Evolutionary conservation across 1,284 basidiomycete species (phyloP), one percentile per base, ranked within the genome.

Genomic region (Ustilago vetiveriae): DNA sequence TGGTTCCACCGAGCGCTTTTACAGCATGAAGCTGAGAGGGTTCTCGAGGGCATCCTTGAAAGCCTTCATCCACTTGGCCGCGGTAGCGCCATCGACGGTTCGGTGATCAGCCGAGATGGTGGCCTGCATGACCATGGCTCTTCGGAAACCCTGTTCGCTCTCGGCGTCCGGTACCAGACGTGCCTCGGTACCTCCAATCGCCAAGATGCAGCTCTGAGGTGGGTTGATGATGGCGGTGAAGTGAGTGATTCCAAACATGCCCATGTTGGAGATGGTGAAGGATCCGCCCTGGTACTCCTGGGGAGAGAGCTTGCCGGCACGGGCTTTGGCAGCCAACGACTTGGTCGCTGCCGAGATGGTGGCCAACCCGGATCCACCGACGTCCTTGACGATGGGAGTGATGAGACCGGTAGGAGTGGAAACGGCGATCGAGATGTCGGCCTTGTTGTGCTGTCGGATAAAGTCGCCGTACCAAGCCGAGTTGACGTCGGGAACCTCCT

Each of bases 151-250:
- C 87, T 93, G 94, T 80, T 94, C 92, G 39, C 56, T 63, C 77
- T 91, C 89, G 76, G 92, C 90, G 2, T 90, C 88, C 41, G 92
- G 90, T 17, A 94, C 88, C n/a, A 98, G 85, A 58, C 90, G 90
- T 23, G 91, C 86, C 82, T 89, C 87, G n/a, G 93, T 94, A 23
- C 89, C 87, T 38, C 96, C 94, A 72, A 98, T 88, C 52, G 96
- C 96, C 57, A 99, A 89, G 81, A 98, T 99, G 84, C 94, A 97
- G 64, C 92, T 92, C 84, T 98, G 96, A 32, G 96, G 96, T 17
- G 92, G 89, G 87, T 99, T 99, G 88, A 99, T 97, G 85, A 99
- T 98, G 46, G 96, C 96, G 19, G 94, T 98, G 84, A 99, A 99
- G 84, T 96, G 89, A 56, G 89, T 88, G 52, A 82, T 78, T 75